phyloP scores from a whole-genome alignment of 129 eudicot genomes.

The sunflower (Helianthus annuus) region DNA sequence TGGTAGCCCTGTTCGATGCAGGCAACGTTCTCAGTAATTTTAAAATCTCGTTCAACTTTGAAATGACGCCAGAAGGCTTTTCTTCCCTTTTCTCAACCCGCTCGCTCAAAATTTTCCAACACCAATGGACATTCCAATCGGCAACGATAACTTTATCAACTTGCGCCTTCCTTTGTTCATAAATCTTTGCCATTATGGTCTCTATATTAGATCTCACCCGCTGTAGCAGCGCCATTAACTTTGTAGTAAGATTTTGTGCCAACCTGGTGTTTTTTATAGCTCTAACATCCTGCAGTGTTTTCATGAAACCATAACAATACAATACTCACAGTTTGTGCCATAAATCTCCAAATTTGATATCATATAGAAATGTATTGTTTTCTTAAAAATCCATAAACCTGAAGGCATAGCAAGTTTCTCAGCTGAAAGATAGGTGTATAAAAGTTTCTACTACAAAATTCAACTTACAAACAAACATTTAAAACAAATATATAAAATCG shows the following conservation, averaged over 20 bases:
- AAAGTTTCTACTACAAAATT: too few species aligned
- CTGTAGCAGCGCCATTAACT: neutral
- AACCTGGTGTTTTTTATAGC: neutral
- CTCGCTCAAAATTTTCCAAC: neutral
- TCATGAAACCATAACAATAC: too few species aligned
- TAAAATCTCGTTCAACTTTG: neutral
- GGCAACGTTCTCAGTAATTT: neutral
- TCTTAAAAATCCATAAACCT: too few species aligned
- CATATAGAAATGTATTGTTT: too few species aligned
- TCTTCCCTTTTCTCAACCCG: neutral
- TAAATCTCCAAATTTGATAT: too few species aligned
- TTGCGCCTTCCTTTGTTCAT: neutral
- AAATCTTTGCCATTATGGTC: neutral
- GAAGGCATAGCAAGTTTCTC: too few species aligned
- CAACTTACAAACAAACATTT: too few species aligned
- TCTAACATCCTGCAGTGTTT: constrained; percentile 13
- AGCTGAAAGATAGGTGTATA: too few species aligned
- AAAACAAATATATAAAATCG: too few species aligned
- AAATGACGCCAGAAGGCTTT: neutral
- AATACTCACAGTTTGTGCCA: too few species aligned
- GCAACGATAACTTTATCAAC: neutral
- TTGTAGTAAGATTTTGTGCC: neutral
- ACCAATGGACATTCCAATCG: too few species aligned
- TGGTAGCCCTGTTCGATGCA: neutral
- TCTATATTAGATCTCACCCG: neutral